phyloP scores from a whole-genome alignment of 2,329 filamentous ascomycete species.

The Penicillium oxalicum region DNA sequence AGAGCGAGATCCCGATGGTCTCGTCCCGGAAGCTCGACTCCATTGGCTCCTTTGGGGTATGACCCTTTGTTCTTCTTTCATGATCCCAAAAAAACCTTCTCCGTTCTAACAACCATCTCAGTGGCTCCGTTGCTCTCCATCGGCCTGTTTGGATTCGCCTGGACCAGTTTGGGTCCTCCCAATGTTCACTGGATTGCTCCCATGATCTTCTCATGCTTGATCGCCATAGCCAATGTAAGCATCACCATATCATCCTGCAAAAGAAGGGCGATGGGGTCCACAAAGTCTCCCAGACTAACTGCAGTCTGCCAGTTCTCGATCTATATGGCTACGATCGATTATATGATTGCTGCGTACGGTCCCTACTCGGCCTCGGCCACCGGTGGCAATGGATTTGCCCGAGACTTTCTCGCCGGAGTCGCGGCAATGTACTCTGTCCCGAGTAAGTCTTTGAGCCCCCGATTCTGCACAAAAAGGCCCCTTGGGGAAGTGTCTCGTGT shows the following conservation, averaged over 20 bases:
- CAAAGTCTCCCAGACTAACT: background rate
- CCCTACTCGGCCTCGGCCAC: constrained; percentile 60
- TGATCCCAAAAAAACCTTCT: background rate
- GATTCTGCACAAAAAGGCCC: no score
- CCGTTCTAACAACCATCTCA: constrained; percentile 9
- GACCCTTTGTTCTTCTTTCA: background rate
- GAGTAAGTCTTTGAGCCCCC: constrained; percentile 24
- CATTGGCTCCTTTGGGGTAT: constrained; percentile 52
- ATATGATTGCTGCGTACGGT: constrained; percentile 62
- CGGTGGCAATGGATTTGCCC: constrained; percentile 59
- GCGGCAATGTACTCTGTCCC: constrained; percentile 55
- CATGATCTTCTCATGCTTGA: constrained; percentile 53
- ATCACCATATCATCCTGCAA: background rate
- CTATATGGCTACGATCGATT: constrained; percentile 62
- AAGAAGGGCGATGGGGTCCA: background rate
- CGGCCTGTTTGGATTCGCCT: constrained; percentile 57
- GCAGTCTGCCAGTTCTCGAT: constrained; percentile 36
- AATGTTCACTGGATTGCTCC: constrained; percentile 55
- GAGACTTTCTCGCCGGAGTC: constrained; percentile 58
- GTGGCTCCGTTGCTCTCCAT: constrained; percentile 53
- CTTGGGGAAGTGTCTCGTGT: no score
- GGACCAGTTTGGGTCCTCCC: constrained; percentile 51
- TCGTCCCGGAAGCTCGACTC: constrained; percentile 58
- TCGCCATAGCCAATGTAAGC: constrained; percentile 57
- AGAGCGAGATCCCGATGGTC: constrained; percentile 37